Base-by-base conservation (phyloP, 768 basidiomycete genomes). In the Amanita polypyramis region DNA sequence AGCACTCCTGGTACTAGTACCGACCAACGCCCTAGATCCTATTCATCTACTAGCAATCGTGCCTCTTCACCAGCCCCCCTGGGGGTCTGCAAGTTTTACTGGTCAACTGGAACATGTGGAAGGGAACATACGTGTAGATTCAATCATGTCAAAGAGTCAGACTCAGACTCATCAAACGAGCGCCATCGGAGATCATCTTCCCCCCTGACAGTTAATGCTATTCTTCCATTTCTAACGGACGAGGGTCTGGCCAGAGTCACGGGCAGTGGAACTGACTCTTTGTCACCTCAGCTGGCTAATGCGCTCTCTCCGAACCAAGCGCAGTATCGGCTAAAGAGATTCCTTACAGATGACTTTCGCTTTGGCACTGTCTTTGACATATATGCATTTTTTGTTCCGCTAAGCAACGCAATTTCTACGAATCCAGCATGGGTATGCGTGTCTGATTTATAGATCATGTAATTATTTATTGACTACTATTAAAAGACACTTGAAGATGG, bases 31-130 rank as follows among this genome's bases (percentile, higher is more conserved):
- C 38, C 30, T 33, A 23, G 45, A 47, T 9, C 44, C 39, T 10
- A 29, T 23, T 37, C 19, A 2, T 40, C 54, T 25, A 50, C 47
- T 14, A 29, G 49, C 30, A 53, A 50, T 41, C 37, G 4, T 25
- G 46, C 43, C 21, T 47, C 44, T 36, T 49, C 43, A 46, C 52
- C 27, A 30, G 50, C 47, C 19, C 69, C 70, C 3, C 51, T 23
- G 17, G 74, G 74, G 2, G 60, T 65, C 6, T 80, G 78, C 60
- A 59, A 52, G 20, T 70, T 59, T 52, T 80, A 62, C 55, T 79
- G 74, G 75, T 58, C 63, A 1, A 59, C 53, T 0, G 78, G 76
- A 8, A 60, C 51, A 35, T 80, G 78, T 58, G 65, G 53, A n/a
- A 57, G 58, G 11, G 73, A 70, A 39, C 76, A 73, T 45, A 54